These are phyloP conservation scores for Senna siamea DNA, from an alignment of 306 rosid species.

Conservation along the genomic window DNA sequence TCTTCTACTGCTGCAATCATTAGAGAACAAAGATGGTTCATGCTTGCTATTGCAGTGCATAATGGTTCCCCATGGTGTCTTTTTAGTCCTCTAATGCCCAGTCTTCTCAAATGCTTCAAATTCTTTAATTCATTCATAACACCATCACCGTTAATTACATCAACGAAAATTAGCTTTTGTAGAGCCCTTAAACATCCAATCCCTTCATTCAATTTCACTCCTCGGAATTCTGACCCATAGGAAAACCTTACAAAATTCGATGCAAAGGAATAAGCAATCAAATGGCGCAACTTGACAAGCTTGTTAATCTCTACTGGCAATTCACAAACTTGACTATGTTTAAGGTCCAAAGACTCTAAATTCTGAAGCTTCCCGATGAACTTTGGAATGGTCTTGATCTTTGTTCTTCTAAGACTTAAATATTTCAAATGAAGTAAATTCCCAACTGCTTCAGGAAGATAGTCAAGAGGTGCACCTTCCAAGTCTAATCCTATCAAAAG, in stretches of 20 bases:
- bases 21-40: background rate
- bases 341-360: conserved; percentile 30
- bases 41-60: background rate
- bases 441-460: conserved; percentile 23
- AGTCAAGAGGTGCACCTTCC: background rate
- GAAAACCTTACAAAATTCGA: no score
- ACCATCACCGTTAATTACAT: background rate
- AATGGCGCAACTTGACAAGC: conserved; percentile 1
- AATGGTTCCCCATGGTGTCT: background rate
- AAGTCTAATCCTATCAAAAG: conserved; percentile 28
- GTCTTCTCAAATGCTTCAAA: background rate
- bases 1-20: background rate
- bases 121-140: background rate
- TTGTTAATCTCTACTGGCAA: background rate
- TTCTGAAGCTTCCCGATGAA: conserved; percentile 32
- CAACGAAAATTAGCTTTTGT: background rate
- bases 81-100: background rate
- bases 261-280: background rate
- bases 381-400: conserved; percentile 22
- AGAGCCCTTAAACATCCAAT: background rate
- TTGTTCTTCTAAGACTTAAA: conserved; percentile 31
- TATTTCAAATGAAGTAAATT: conserved; percentile 27
- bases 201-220: background rate
- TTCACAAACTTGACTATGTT: background rate
- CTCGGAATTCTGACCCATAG: no score